Conservation (phyloP, 257 asterid species). For the Nicotiana sylvestris region DNA sequence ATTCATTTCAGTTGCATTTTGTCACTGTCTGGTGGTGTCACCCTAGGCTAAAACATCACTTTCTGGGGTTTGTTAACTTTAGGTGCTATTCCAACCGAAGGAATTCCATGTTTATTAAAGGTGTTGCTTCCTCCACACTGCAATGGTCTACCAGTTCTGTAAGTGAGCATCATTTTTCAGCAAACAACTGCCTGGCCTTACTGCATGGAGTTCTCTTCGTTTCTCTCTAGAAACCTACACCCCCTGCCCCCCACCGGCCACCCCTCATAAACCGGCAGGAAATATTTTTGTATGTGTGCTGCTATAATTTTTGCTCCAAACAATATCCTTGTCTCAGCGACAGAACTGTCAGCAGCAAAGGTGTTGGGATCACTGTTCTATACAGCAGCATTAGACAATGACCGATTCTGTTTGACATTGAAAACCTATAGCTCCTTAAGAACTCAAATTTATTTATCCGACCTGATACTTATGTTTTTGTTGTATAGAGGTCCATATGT, state of each 20-base stretch:
- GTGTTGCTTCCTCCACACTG: constrained; percentile 85
- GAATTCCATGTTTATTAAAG: constrained; percentile 88
- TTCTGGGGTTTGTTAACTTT: constrained; percentile 15
- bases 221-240: background rate
- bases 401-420: background rate
- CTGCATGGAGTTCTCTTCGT: background rate
- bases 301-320: background rate
- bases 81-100: constrained; percentile 99
- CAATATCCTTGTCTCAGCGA: background rate
- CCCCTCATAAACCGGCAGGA: background rate
- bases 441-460: background rate
- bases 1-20: background rate
- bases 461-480: background rate
- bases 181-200: background rate
- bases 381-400: background rate
- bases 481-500: background rate
- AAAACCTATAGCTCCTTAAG: constrained; percentile 6
- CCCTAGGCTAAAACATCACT: background rate
- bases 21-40: background rate
- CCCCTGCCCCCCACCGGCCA: background rate
- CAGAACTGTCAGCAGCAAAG: background rate
- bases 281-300: background rate
- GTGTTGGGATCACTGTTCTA: background rate
- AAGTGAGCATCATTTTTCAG: constrained; percentile 32
- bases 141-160: constrained; percentile 83